phyloP scores from a whole-genome alignment of 2,329 filamentous ascomycete genomes.

The Camillea tinctor region DNA sequence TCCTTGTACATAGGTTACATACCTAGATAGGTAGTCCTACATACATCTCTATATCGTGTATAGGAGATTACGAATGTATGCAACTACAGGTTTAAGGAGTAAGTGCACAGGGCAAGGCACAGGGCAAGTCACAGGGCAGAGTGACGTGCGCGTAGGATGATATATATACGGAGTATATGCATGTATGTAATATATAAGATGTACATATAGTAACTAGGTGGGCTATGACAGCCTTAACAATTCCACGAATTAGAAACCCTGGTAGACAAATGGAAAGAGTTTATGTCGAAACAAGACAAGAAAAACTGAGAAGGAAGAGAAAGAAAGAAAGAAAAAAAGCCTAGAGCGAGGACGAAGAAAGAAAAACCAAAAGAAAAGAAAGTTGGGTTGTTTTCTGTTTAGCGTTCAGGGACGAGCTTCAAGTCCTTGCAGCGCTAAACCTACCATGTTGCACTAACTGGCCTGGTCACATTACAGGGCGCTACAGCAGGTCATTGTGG shows the following conservation, averaged over 20 bases:
- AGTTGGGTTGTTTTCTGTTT: not conserved
- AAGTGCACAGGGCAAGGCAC: no score
- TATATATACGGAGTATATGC: constrained; percentile 15
- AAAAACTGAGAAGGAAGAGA: not conserved
- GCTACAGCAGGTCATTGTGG: not conserved
- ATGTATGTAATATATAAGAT: no score
- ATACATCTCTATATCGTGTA: not conserved
- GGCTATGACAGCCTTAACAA: not conserved
- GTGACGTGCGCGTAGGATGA: constrained; percentile 3
- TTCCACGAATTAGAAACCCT: not conserved
- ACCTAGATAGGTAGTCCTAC: not conserved
- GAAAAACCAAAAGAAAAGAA: not conserved
- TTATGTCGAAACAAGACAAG: not conserved
- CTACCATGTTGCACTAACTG: not conserved
- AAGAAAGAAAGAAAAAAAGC: not conserved
- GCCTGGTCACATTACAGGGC: not conserved
- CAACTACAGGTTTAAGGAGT: no score
- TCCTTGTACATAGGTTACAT: not conserved
- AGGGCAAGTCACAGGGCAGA: no score
- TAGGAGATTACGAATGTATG: no score
- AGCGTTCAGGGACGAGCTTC: not conserved
- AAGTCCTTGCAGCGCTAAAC: not conserved
- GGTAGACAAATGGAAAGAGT: not conserved
- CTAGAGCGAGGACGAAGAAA: no score
- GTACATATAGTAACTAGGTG: not conserved